Evolutionary conservation across 2,329 filamentous ascomycete species (phyloP), one percentile per base, ranked within the genome.

Genomic region (Exophiala lecanii-corni): DNA sequence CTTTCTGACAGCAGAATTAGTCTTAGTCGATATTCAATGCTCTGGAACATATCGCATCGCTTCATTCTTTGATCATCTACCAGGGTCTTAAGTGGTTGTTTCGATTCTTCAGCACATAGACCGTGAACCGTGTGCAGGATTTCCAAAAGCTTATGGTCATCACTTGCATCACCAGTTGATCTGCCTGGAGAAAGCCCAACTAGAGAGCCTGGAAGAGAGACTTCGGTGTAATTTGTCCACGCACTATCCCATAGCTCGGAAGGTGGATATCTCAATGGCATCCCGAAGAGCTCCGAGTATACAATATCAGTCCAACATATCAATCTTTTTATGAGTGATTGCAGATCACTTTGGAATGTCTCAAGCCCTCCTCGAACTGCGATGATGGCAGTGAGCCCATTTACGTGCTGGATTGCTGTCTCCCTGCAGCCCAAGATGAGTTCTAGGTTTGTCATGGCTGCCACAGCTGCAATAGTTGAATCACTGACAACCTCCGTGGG

Each of bases 181-280:
- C n/a, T 5, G n/a, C n/a, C n/a, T 10, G 33, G 33, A 5, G 17
- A 19, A 5, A 19, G 19, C 4, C 33, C 15, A 21, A 36, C 5
- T 6, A 18, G 33, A 7, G 33, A 36, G 4, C 33, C 33, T 36
- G 33, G 33, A 9, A 36, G 15, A 9, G 33, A 5, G 12, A 36
- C 4, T 13, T 5, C 12, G 17, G 16, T 18, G 4, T 12, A 18
- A 9, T 13, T 13, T 12, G 16, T 5, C 33, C 33, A 36, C 5
- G 33, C 4, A n/a, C 12, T 9, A 13, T 36, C 33, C 33, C 33
- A 36, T 10, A 36, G n/a, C 33, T 36, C 33, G n/a, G 19, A 10
- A n/a, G 33, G 16, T 36, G 33, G 33, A 18, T 17, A 36, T 12
- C 12, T 19, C 7, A 17, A 18, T 36, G 15, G 7, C n/a, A 13